phyloP scores from a whole-genome alignment of 805 yeast species.

The Starmerella powellii region DNA sequence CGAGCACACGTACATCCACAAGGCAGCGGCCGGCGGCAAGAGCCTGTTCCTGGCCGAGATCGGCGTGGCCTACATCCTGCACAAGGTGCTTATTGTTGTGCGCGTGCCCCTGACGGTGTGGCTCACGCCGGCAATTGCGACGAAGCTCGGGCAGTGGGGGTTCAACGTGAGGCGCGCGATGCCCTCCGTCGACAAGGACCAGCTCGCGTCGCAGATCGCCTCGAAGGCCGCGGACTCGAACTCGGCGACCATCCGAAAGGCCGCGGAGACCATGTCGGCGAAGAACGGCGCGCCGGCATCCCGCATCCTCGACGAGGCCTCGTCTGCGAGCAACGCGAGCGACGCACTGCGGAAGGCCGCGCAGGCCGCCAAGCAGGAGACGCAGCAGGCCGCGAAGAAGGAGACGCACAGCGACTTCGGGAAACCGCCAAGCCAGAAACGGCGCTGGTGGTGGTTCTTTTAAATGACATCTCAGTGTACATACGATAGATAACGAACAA shows the following conservation, averaged over 20 bases:
- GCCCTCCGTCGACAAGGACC: conserved; percentile 19
- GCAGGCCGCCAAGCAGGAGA: neutral
- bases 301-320: conserved; percentile 4
- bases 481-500: too few species aligned
- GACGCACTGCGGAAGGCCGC: conserved; percentile 2
- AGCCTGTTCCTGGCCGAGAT: conserved; percentile 63
- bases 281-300: neutral
- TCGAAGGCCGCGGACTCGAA: conserved; percentile 5
- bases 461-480: neutral
- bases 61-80: conserved; percentile 83
- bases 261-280: conserved; percentile 4
- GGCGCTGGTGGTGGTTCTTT: conserved; percentile 11
- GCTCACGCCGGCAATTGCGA: conserved; percentile 70
- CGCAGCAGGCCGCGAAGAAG: neutral
- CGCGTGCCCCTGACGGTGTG: conserved; percentile 88
- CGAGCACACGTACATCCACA: conserved; percentile 20
- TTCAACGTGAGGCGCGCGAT: conserved; percentile 49
- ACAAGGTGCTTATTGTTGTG: conserved; percentile 71
- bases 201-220: conserved; percentile 14
- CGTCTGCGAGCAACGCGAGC: neutral
- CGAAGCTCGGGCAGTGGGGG: conserved; percentile 57
- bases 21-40: conserved; percentile 24
- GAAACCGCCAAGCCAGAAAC: conserved; percentile 1
- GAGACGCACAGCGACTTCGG: conserved; percentile 6
- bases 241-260: conserved; percentile 10